Percentiles rank a stretch among this genome's conserved stretches.
phyloP scores from a whole-genome alignment of 1,284 basidiomycete genomes.

The Leccinum subspadiceum region DNA sequence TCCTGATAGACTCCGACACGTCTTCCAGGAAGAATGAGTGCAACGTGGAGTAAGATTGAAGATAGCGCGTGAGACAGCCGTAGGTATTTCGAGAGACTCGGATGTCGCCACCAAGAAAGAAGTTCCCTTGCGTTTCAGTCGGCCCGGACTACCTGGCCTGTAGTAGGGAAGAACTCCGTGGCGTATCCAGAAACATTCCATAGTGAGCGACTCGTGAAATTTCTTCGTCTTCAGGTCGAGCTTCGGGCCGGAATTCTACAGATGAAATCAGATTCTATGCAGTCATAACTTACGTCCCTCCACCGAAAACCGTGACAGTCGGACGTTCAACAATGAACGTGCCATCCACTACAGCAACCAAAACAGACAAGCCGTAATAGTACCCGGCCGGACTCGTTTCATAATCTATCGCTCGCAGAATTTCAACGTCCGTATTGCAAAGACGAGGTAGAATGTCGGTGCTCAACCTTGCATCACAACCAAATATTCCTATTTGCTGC shows the following conservation, averaged over 20 bases:
- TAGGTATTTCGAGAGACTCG: too few species aligned
- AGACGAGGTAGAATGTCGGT: neutral
- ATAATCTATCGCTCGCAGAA: neutral
- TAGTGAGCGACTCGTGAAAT: neutral
- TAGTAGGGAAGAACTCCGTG: neutral
- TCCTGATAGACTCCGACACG: too few species aligned
- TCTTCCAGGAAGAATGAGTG: too few species aligned
- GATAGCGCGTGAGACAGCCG: neutral
- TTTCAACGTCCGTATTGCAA: neutral
- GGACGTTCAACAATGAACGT: neutral
- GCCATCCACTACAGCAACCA: neutral
- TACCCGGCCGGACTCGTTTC: neutral
- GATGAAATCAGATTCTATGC: neutral
- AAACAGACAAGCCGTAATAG: neutral
- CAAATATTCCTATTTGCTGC: neutral
- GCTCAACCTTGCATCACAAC: neutral
- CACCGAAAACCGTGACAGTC: neutral
- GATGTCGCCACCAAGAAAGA: neutral
- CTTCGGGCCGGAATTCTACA: neutral
- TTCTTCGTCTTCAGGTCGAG: neutral
- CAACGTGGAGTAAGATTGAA: neutral
- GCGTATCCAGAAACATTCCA: neutral
- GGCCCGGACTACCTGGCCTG: too few species aligned
- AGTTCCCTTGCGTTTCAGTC: too few species aligned
- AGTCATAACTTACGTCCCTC: neutral